These are phyloP conservation scores for Penicillium canariense DNA, from an alignment of 495 filamentous ascomycete species.

Conservation along the genomic window DNA sequence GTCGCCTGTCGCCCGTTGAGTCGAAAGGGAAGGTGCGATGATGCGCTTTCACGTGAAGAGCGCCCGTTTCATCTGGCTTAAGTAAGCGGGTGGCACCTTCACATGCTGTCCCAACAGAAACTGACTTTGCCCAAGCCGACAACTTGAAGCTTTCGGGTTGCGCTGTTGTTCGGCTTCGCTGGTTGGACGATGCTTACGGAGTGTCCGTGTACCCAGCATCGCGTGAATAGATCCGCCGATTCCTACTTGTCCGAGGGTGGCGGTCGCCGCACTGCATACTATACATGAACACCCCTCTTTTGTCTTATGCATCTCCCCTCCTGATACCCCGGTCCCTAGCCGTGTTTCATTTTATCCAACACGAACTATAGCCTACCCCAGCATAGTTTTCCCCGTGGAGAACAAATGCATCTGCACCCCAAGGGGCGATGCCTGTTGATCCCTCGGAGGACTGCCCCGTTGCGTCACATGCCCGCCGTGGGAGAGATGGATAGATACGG, in stretches of 20 bases:
- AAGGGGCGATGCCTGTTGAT: not conserved
- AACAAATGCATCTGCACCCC: not conserved
- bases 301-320: constrained; percentile 1
- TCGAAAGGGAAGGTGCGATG: not conserved
- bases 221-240: not conserved
- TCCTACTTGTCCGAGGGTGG: constrained; percentile 2
- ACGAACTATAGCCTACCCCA: not conserved
- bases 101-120: constrained; percentile 5
- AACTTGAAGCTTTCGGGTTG: not conserved
- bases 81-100: not conserved
- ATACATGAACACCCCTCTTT: not conserved
- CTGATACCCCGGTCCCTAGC: not conserved
- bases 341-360: not conserved
- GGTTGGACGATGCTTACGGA: too few relatives aligned
- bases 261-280: not conserved
- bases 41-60: constrained; percentile 4
- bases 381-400: not conserved
- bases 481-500: too few relatives aligned
- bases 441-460: not conserved
- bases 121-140: too few relatives aligned
- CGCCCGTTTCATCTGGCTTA: not conserved
- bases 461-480: not conserved
- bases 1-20: too few relatives aligned
- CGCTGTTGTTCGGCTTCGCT: too few relatives aligned
- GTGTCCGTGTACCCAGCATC: too few relatives aligned